Evolutionary conservation across 2,329 filamentous ascomycete genomes (phyloP).

Genomic region (Stachybotrys chartarum): DNA sequence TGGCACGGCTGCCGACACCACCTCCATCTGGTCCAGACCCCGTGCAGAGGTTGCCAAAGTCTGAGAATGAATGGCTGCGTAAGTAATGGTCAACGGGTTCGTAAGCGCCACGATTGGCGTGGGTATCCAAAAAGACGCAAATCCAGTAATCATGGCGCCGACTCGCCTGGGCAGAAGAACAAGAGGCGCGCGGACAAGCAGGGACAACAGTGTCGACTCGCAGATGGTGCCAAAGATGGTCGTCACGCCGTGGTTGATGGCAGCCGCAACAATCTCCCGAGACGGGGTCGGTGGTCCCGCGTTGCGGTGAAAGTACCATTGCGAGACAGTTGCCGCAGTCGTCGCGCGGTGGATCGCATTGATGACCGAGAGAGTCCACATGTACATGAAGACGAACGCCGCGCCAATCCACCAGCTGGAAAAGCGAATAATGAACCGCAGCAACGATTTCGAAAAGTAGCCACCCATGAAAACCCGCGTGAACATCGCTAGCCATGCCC

Average conservation of each 20-base stretch:
- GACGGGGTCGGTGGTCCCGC: conserved; percentile 71
- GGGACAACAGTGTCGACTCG: conserved; percentile 72
- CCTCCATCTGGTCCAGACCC: conserved; percentile 73
- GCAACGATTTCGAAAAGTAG: conserved; percentile 58
- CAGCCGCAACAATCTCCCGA: conserved; percentile 73
- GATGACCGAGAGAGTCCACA: conserved; percentile 87
- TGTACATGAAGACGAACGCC: conserved; percentile 88
- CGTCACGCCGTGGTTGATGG: conserved; percentile 71
- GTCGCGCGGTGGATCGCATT: conserved; percentile 84
- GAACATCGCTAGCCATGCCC: conserved; percentile 96
- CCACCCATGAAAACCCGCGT: conserved; percentile 92
- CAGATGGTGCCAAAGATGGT: conserved; percentile 91
- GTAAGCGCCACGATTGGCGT: conserved; percentile 80
- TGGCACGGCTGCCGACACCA: conserved; percentile 65
- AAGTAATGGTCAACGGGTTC: conserved; percentile 87
- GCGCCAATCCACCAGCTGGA: conserved; percentile 94
- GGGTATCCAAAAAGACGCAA: conserved; percentile 74
- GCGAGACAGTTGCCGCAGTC: conserved; percentile 89
- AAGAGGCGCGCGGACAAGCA: conserved; percentile 77
- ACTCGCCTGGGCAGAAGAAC: conserved; percentile 72
- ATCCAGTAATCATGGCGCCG: conserved; percentile 58
- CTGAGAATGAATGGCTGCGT: conserved; percentile 88
- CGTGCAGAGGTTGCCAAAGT: conserved; percentile 71
- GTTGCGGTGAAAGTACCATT: conserved; percentile 98
- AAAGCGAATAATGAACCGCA: conserved; percentile 70